Evolutionary conservation across 1,139 yeast genomes (phyloP).

Genomic region (Hemisphaericaspora lyxosophila): DNA sequence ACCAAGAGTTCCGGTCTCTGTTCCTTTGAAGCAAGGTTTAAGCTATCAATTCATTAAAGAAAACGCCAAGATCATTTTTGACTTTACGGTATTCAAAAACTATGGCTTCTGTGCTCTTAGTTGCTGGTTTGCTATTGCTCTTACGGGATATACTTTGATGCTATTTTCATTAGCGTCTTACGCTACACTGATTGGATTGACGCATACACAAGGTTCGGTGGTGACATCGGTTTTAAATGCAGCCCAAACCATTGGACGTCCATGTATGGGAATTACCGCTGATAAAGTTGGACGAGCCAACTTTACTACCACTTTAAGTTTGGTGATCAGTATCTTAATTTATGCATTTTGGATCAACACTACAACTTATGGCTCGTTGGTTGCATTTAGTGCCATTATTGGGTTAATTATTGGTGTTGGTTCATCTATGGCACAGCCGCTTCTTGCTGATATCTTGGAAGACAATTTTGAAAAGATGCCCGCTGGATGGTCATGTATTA

Average conservation of each 20-base stretch:
- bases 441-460: slow-evolving; percentile 56
- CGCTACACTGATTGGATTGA: slow-evolving; percentile 58
- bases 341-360: slow-evolving; percentile 59
- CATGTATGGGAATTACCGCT: slow-evolving; percentile 56
- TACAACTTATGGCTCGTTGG: slow-evolving; percentile 46
- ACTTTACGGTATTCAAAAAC: slow-evolving; percentile 30
- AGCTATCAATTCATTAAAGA: slow-evolving; percentile 20
- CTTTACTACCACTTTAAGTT: slow-evolving; percentile 36
- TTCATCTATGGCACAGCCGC: slow-evolving; percentile 59
- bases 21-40: slow-evolving; percentile 24
- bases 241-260: slow-evolving; percentile 68
- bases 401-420: slow-evolving; percentile 66
- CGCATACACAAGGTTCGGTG: slow-evolving; percentile 54
- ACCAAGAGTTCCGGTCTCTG: slow-evolving; percentile 41
- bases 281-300: slow-evolving; percentile 62
- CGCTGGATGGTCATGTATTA: slow-evolving; percentile 61
- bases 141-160: slow-evolving; percentile 59
- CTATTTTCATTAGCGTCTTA: slow-evolving; percentile 63
- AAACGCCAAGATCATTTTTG: slow-evolving; percentile 26
- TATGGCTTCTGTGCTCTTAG: slow-evolving; percentile 44
- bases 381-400: slow-evolving; percentile 52
- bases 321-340: slow-evolving; percentile 34
- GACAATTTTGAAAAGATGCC: slow-evolving; percentile 44
- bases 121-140: slow-evolving; percentile 56
- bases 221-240: slow-evolving; percentile 63